Conservation (phyloP, 208 protist species). For the Crithidia acanthocephali region DNA sequence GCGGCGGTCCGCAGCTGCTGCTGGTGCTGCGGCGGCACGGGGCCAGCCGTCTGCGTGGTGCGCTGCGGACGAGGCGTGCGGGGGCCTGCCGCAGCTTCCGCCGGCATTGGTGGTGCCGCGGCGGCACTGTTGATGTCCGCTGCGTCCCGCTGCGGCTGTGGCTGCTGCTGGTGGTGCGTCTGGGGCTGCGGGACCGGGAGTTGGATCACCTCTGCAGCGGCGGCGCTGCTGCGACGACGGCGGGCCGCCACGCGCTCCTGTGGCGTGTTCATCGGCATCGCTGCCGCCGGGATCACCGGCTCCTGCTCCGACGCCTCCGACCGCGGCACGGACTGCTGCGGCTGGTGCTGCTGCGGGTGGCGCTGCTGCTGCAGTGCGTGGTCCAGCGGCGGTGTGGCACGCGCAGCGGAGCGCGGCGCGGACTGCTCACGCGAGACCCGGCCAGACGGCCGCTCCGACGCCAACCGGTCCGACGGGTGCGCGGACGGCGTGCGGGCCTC, state of each 20-base stretch:
- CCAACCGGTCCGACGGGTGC: constrained; percentile 2
- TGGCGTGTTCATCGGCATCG: constrained; percentile 15
- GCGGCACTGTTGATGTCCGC: no score
- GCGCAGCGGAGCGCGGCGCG: constrained; percentile 1
- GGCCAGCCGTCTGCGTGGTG: not conserved
- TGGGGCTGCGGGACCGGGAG: not conserved
- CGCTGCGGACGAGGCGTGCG: constrained; percentile 8
- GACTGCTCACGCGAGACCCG: constrained; percentile 4
- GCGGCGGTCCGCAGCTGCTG: not conserved
- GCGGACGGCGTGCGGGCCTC: constrained; percentile 6
- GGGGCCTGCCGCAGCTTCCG: not conserved
- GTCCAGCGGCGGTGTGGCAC: not conserved
- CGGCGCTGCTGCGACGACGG: not conserved
- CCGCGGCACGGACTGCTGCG: not conserved
- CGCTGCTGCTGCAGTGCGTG: not conserved
- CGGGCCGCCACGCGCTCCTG: constrained; percentile 26
- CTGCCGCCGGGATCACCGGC: not conserved
- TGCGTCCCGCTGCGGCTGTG: not conserved
- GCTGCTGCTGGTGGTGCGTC: not conserved
- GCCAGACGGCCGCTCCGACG: not conserved
- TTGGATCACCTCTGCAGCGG: not conserved
- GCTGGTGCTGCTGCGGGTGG: not conserved
- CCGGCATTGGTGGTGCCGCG: no score
- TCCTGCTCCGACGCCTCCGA: constrained; percentile 2
- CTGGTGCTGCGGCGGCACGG: constrained; percentile 14